phyloP scores from a whole-genome alignment of 139 green algal species.

The Tetraselmis chui region DNA sequence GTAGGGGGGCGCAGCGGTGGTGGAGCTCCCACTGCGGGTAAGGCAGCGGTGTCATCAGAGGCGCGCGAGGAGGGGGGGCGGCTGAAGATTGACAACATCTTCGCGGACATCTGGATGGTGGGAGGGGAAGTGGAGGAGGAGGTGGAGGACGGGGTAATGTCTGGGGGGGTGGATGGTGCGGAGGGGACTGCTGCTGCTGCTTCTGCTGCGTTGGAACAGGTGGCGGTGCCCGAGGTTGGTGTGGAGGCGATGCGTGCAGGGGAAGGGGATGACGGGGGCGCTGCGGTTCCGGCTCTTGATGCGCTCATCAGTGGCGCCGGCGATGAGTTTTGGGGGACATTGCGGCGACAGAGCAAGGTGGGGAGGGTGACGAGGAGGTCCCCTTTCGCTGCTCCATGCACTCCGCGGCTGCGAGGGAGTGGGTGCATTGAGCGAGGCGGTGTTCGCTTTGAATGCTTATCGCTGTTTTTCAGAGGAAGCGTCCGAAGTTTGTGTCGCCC shows the following conservation, averaged over 20 bases:
- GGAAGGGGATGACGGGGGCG: slow-evolving; percentile 2
- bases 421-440: no score
- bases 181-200: slow-evolving; percentile 11
- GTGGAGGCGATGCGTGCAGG: neutral
- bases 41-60: no score
- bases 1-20: no score
- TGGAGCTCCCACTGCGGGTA: no score
- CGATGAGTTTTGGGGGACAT: neutral
- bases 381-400: no score
- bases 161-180: slow-evolving; percentile 1
- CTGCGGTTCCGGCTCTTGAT: slow-evolving; percentile 3
- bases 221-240: neutral
- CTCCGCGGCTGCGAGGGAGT: no score
- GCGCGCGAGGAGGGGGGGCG: neutral
- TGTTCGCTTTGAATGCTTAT: no score
- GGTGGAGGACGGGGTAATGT: neutral
- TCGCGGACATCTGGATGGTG: slow-evolving; percentile 51
- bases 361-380: slow-evolving; percentile 4
- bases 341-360: neutral
- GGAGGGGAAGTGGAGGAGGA: slow-evolving; percentile 23
- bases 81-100: slow-evolving; percentile 15
- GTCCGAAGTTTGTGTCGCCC: neutral
- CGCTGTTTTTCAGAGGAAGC: neutral
- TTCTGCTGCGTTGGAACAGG: neutral
- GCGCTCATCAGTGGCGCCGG: neutral